These are phyloP conservation scores for Xanthoconium purpureum DNA, from an alignment of 768 basidiomycete genomes.

Conservation along the genomic window DNA sequence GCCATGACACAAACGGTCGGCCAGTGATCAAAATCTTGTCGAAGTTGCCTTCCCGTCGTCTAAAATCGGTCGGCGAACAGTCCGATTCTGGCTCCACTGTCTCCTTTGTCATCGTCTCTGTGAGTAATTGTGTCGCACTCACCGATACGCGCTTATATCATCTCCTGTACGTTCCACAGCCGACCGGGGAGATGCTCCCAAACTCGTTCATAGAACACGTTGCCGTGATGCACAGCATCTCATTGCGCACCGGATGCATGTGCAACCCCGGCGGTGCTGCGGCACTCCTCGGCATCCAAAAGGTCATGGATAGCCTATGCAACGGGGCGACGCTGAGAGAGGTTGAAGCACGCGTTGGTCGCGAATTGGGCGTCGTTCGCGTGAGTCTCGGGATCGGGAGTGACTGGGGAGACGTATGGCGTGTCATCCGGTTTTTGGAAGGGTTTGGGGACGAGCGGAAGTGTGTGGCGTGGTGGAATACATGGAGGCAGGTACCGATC, in stretches of 20 bases:
- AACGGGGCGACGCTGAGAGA: slow-evolving; percentile 58
- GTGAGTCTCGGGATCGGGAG: slow-evolving; percentile 79
- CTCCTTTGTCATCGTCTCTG: slow-evolving; percentile 60
- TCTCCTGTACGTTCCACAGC: slow-evolving; percentile 35
- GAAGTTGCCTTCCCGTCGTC: slow-evolving; percentile 48
- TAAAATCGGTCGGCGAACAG: slow-evolving; percentile 60
- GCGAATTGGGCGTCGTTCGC: slow-evolving; percentile 71
- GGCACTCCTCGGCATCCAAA: slow-evolving; percentile 61
- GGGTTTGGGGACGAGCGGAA: slow-evolving; percentile 40
- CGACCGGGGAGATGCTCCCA: slow-evolving; percentile 62
- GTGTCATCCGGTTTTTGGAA: slow-evolving; percentile 47
- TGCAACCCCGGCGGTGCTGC: slow-evolving; percentile 85
- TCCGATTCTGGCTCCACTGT: slow-evolving; percentile 66
- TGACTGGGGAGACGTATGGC: slow-evolving; percentile 73
- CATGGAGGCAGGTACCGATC: slow-evolving; percentile 32
- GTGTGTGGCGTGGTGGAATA: slow-evolving; percentile 41
- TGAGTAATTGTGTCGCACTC: slow-evolving; percentile 34
- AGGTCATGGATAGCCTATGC: slow-evolving; percentile 60
- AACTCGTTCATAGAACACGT: slow-evolving; percentile 73
- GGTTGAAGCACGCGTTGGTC: slow-evolving; percentile 58
- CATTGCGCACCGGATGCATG: slow-evolving; percentile 82
- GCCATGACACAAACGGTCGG: slow-evolving; percentile 56
- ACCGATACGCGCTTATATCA: background rate
- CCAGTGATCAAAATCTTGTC: slow-evolving; percentile 73
- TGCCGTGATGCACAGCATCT: slow-evolving; percentile 61